These are phyloP conservation scores for Talaromyces marneffei DNA, from an alignment of 2,329 filamentous ascomycete species.

Conservation along the genomic window DNA sequence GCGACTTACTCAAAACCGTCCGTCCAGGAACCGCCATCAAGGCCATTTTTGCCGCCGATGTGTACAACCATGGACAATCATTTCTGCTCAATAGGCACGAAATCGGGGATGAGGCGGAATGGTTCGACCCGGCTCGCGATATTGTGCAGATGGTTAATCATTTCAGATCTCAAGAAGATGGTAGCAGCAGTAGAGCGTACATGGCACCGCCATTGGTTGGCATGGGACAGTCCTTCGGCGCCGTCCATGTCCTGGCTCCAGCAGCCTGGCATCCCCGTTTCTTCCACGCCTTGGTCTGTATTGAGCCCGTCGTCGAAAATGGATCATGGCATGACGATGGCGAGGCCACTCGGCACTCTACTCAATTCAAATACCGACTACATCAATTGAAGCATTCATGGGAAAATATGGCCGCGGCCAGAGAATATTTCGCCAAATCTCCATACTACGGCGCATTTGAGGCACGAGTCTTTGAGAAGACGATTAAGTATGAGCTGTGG, in stretches of 20 bases:
- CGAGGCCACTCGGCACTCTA: not conserved
- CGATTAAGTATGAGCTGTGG: constrained; percentile 6
- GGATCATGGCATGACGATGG: constrained; percentile 9
- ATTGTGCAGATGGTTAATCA: constrained; percentile 10
- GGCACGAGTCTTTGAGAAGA: constrained; percentile 9
- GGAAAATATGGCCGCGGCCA: not conserved
- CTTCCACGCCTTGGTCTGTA: constrained; percentile 8
- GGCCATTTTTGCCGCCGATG: constrained; percentile 11
- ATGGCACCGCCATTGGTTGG: constrained; percentile 12
- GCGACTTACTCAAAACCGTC: not conserved
- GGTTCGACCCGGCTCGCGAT: constrained; percentile 9
- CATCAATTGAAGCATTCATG: constrained; percentile 2
- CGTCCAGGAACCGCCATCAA: not conserved
- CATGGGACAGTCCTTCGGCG: constrained; percentile 9
- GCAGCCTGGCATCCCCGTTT: constrained; percentile 12
- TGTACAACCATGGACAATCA: constrained; percentile 10
- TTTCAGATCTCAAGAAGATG: constrained; percentile 1
- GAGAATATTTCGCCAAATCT: constrained; percentile 2
- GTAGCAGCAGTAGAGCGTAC: not conserved
- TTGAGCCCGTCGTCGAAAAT: constrained; percentile 9
- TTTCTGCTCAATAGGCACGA: constrained; percentile 7
- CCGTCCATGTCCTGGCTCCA: constrained; percentile 5
- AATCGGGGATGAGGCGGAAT: constrained; percentile 10
- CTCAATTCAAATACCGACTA: constrained; percentile 4
- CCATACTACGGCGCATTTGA: constrained; percentile 10